phyloP scores from a whole-genome alignment of 2,329 filamentous ascomycete genomes.

The Fusarium torulosum region DNA sequence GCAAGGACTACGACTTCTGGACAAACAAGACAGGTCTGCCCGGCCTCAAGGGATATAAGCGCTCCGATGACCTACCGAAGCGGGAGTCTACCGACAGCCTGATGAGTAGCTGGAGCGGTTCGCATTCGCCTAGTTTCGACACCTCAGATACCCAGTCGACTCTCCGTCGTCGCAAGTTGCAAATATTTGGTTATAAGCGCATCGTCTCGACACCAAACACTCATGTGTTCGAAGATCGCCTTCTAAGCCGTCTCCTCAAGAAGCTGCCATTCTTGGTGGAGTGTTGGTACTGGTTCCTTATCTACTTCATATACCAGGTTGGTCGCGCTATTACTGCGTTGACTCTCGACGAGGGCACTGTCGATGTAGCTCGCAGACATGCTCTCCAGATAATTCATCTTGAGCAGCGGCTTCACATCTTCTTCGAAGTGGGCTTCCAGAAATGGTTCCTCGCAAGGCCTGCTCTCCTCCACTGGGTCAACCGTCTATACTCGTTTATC shows the following conservation, averaged over 20 bases:
- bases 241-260: slow-evolving; percentile 65
- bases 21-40: slow-evolving; percentile 40
- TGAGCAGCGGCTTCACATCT: slow-evolving; percentile 74
- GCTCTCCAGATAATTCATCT: slow-evolving; percentile 75
- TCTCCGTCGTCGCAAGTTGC: slow-evolving; percentile 52
- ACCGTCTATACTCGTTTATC: slow-evolving; percentile 81
- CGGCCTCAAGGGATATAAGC: slow-evolving; percentile 45
- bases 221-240: slow-evolving; percentile 50
- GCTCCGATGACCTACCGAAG: slow-evolving; percentile 49
- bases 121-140: slow-evolving; percentile 47
- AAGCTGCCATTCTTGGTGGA: slow-evolving; percentile 80
- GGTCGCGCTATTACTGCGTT: slow-evolving; percentile 79
- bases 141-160: slow-evolving; percentile 46
- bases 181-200: slow-evolving; percentile 50
- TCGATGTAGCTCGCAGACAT: slow-evolving; percentile 75
- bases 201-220: slow-evolving; percentile 52
- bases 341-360: slow-evolving; percentile 75
- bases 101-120: slow-evolving; percentile 44
- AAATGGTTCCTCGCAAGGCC: slow-evolving; percentile 63
- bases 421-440: slow-evolving; percentile 74
- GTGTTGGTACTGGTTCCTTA: slow-evolving; percentile 81
- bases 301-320: slow-evolving; percentile 84
- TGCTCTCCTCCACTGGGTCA: slow-evolving; percentile 74
- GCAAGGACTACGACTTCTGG: slow-evolving; percentile 53
- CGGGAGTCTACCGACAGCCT: slow-evolving; percentile 46